Percentiles rank a stretch among this genome's conserved stretches.
Evolutionary conservation across 306 rosid genomes (phyloP).

Genomic region (Acacia acuminata): DNA sequence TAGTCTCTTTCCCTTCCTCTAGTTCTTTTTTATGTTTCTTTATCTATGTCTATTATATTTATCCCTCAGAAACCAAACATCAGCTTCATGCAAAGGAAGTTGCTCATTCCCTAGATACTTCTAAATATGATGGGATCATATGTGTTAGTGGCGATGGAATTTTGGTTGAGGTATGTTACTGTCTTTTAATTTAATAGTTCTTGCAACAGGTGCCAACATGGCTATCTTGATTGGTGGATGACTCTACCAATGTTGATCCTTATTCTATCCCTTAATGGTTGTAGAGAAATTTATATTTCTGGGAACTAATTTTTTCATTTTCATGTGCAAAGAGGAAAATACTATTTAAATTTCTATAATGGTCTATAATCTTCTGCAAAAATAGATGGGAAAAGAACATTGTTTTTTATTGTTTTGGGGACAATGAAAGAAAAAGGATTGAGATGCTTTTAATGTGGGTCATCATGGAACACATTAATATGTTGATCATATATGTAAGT

Average conservation of each 20-base stretch:
- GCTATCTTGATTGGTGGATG: slow-evolving; percentile 5
- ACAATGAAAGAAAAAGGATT: not conserved
- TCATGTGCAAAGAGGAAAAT: not conserved
- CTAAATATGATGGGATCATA: slow-evolving; percentile 66
- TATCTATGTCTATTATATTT: not conserved
- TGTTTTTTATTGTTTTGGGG: not conserved
- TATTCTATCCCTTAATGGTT: not conserved
- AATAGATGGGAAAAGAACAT: not conserved
- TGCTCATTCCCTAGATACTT: slow-evolving; percentile 53
- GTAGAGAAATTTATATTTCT: not conserved
- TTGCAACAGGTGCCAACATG: not conserved
- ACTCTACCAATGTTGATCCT: not conserved
- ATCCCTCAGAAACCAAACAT: slow-evolving; percentile 62
- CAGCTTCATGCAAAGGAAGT: slow-evolving; percentile 78
- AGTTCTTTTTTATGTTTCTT: not conserved
- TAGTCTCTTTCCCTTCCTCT: not conserved
- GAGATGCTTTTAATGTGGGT: not conserved
- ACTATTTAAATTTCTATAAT: not conserved
- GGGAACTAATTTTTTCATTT: not conserved
- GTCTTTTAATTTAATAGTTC: not conserved
- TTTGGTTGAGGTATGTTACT: slow-evolving; percentile 70
- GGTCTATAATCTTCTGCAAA: not conserved
- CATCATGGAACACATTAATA: not conserved
- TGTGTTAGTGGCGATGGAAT: slow-evolving; percentile 91
- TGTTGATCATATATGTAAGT: not conserved